Base-by-base conservation (phyloP, 2,329 filamentous ascomycete species). In the Ceratocystis lukuohia region DNA sequence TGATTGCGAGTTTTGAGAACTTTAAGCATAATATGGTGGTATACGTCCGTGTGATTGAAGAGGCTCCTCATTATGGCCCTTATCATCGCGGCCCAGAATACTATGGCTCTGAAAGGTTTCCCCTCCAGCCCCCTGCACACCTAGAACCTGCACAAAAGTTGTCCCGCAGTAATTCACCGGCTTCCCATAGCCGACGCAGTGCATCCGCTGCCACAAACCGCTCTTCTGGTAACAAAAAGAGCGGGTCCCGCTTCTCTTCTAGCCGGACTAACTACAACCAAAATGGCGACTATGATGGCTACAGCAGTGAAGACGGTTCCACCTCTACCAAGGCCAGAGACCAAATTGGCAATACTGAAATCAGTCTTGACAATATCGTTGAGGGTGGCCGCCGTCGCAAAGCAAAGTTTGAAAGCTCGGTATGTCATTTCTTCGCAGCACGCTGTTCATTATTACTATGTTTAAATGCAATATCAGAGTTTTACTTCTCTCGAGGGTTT, bases 301-400 rank as follows among this genome's bases (percentile, higher is more conserved):
- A 94, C 75, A 96, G 90, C 77, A 95, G 92, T 75, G 92, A 89
- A 71, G 91, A 96, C 70, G 88, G 86, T 69, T 89, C 87, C 33
- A 84, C 88, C 69, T 88, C 85, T 70, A 92, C 90, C 66, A 82
- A 88, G 70, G 84, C 82, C 71, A 91, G 89, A 75, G 92, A 96
- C 72, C 88, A 91, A 70, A 84, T 96, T 72, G 91, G 90, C 62
- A 96, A 91, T 74, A 96, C 94, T 17, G 94, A 99, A 71, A 99
- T 99, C 73, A 97, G 93, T 75, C 85, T 96, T 71, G 92, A 96
- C 71, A 99, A 99, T 75, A 97, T 99, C 76, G 89, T 99, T 69
- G 93, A 97, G 77, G 94, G 95, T 73, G 92, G 93, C 71, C 88
- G 94, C 76, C 87, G 94, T 74, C 96, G 97, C 80, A 86, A 91